Conservation (phyloP, 768 basidiomycete genomes). For the Bullera alba region DNA sequence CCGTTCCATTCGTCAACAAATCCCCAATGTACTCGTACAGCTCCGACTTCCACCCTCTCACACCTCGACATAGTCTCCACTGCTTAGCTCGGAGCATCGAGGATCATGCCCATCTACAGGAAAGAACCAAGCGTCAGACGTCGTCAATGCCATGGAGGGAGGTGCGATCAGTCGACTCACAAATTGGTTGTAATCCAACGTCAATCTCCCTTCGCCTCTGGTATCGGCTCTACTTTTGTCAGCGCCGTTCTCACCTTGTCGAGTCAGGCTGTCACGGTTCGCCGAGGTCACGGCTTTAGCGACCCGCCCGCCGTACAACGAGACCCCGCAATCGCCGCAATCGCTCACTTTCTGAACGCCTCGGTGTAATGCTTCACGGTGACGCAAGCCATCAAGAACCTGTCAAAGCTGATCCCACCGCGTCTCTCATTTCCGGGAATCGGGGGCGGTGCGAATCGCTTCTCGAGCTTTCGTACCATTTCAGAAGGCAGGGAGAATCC, state of each 20-base stretch:
- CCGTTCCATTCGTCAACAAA: too few relatives aligned
- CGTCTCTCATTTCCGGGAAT: conserved; percentile 4
- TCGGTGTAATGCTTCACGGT: conserved; percentile 47
- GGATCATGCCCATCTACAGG: conserved; percentile 42
- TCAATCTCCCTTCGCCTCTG: conserved; percentile 32
- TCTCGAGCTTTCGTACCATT: conserved; percentile 43
- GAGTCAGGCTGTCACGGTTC: not conserved
- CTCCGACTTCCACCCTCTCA: too few relatives aligned
- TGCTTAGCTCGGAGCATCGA: conserved; percentile 40
- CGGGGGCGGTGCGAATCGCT: conserved; percentile 41
- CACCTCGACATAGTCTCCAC: too few relatives aligned
- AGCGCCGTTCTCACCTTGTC: not conserved
- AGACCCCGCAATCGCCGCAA: too few relatives aligned
- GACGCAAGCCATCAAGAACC: conserved; percentile 47
- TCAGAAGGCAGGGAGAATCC: conserved; percentile 43
- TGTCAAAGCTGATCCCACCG: conserved; percentile 43
- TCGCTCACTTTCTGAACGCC: conserved; percentile 39
- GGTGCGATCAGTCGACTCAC: conserved; percentile 18
- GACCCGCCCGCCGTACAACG: not conserved
- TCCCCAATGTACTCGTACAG: too few relatives aligned
- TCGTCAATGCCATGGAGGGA: not conserved
- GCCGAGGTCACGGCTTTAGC: not conserved
- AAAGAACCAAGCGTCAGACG: not conserved
- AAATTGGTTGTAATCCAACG: conserved; percentile 43
- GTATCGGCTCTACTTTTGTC: conserved; percentile 25